These are phyloP conservation scores for Microthlaspi erraticum DNA, from an alignment of 345 rosid genomes.

Conservation along the genomic window DNA sequence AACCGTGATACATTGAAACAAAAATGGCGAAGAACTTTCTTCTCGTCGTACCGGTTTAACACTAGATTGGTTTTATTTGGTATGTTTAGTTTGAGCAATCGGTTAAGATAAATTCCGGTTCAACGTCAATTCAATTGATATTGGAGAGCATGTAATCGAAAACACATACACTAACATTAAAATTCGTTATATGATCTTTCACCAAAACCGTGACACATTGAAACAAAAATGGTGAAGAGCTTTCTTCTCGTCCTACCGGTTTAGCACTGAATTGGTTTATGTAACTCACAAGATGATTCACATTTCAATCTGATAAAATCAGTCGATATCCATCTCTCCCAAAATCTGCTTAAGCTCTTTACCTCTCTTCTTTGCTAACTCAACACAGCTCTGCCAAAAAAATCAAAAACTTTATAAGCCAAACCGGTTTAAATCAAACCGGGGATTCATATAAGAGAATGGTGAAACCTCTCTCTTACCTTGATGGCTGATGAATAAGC, in stretches of 20 bases:
- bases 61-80: background rate
- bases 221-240: conserved; percentile 25
- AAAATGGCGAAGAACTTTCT: too few relatives aligned
- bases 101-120: background rate
- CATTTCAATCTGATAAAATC: conserved; percentile 10
- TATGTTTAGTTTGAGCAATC: background rate
- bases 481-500: conserved; percentile 64
- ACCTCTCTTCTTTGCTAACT: conserved; percentile 39
- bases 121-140: background rate
- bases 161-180: background rate
- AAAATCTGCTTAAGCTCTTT: conserved; percentile 41
- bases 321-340: conserved; percentile 46
- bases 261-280: background rate
- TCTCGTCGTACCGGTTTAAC: too few relatives aligned
- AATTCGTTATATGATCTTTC: background rate
- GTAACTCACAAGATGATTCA: conserved; percentile 8
- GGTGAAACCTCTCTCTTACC: conserved; percentile 55
- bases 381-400: conserved; percentile 40
- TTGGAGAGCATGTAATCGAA: background rate
- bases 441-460: background rate
- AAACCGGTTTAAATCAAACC: background rate
- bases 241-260: background rate
- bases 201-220: conserved; percentile 7
- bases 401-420: background rate
- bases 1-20: too few relatives aligned